Conservation (phyloP, 768 basidiomycete genomes). For the Tricholoma hemisulphureum region DNA sequence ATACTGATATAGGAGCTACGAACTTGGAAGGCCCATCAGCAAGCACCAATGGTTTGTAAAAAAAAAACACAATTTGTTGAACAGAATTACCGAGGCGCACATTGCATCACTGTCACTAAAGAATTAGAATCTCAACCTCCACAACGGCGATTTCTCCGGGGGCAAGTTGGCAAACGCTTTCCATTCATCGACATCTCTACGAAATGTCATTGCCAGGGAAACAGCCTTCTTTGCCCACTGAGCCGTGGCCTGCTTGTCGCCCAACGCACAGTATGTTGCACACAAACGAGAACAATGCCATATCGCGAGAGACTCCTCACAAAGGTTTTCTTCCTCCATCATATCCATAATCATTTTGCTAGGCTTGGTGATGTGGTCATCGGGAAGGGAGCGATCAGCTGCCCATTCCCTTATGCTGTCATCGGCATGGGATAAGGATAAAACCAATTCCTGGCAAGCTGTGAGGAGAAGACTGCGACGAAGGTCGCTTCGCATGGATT, state of each 20-base stretch:
- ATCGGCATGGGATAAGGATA: not conserved
- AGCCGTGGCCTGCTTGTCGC: not conserved
- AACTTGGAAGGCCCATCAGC: too few species aligned
- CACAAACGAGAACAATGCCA: not conserved
- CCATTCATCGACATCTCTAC: not conserved
- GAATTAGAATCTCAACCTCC: too few species aligned
- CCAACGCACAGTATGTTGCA: not conserved
- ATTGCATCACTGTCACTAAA: too few species aligned
- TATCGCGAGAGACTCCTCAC: not conserved
- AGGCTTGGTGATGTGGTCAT: constrained; percentile 2
- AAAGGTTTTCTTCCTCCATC: not conserved
- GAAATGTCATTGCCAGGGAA: not conserved
- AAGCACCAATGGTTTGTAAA: too few species aligned
- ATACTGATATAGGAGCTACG: too few species aligned
- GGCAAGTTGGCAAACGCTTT: not conserved
- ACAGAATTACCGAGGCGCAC: too few species aligned
- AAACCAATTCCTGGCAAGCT: not conserved
- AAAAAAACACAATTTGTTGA: too few species aligned
- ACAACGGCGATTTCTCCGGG: not conserved
- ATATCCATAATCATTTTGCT: not conserved
- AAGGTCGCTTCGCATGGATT: not conserved
- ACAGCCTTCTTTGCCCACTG: constrained; percentile 1
- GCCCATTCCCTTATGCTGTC: not conserved
- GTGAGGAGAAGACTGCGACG: not conserved
- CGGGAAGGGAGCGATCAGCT: not conserved